These are phyloP conservation scores for Russula sp. DNA, from an alignment of 768 basidiomycete species.

Conservation along the genomic window DNA sequence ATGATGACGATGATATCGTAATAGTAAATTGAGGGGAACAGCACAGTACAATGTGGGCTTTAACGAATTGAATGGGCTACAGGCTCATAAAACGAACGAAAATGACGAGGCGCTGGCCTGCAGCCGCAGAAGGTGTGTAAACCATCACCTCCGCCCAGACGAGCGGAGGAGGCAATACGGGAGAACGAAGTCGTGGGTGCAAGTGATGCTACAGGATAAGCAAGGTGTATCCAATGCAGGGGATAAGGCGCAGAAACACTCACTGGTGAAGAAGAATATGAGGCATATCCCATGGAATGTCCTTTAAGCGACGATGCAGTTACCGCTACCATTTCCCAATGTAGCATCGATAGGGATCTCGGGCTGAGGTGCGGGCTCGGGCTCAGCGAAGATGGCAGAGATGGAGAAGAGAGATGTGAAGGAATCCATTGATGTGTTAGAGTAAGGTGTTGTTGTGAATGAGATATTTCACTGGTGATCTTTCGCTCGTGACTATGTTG, in stretches of 20 bases:
- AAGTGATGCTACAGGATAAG: not conserved
- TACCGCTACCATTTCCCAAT: not conserved
- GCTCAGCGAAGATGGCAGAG: not conserved
- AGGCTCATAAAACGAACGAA: not conserved
- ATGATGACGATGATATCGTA: not conserved
- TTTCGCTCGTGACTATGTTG: not conserved
- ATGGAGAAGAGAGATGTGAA: not conserved
- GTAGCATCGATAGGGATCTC: slow-evolving; percentile 4
- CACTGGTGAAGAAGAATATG: not conserved
- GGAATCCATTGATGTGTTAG: slow-evolving; percentile 5
- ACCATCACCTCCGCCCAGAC: not conserved
- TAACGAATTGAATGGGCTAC: not conserved
- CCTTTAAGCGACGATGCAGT: slow-evolving; percentile 5
- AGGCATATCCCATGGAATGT: not conserved
- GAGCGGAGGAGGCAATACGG: too few relatives aligned
- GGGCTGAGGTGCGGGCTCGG: not conserved
- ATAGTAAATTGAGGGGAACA: not conserved
- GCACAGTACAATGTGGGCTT: not conserved
- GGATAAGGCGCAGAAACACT: not conserved
- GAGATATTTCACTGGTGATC: not conserved
- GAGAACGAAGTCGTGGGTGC: not conserved
- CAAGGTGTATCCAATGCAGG: not conserved
- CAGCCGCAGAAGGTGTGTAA: not conserved
- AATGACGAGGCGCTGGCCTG: not conserved
- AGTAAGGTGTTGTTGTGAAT: not conserved